Conservation (phyloP, 2,329 filamentous ascomycete species). For the Aspergillus uvarum region DNA sequence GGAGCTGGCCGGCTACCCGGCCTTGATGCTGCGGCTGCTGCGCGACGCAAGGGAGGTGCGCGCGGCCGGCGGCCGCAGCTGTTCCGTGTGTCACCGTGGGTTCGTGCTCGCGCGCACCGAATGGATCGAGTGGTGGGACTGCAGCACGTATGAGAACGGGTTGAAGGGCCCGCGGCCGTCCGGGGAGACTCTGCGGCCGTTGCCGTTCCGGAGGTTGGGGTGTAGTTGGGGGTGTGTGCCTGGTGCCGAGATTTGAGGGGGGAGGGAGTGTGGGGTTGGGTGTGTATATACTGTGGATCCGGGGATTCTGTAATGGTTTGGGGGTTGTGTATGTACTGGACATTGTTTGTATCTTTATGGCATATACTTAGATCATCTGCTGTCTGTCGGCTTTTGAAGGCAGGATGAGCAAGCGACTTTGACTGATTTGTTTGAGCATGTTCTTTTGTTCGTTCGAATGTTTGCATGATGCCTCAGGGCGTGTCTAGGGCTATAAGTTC, state of each 20-base stretch:
- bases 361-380: not conserved
- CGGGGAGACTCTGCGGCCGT: slow-evolving; percentile 34
- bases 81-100: slow-evolving; percentile 41
- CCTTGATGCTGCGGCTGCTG: slow-evolving; percentile 37
- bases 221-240: slow-evolving; percentile 45
- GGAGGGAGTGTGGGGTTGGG: not conserved
- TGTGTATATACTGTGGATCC: not conserved
- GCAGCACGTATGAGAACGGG: slow-evolving; percentile 40
- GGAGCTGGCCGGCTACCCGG: slow-evolving; percentile 36
- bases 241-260: not conserved
- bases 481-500: no score
- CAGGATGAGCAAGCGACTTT: no score
- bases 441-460: no score
- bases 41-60: slow-evolving; percentile 35
- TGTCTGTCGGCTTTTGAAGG: no score
- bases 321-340: not conserved
- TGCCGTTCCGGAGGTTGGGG: slow-evolving; percentile 42
- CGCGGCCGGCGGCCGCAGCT: slow-evolving; percentile 39
- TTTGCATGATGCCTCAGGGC: no score
- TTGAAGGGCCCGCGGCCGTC: slow-evolving; percentile 32
- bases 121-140: slow-evolving; percentile 50
- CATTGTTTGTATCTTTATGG: not conserved
- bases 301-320: not conserved
- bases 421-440: no score
- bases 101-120: slow-evolving; percentile 45